phyloP scores from a whole-genome alignment of 768 basidiomycete genomes.

The Hericium rajendrae region DNA sequence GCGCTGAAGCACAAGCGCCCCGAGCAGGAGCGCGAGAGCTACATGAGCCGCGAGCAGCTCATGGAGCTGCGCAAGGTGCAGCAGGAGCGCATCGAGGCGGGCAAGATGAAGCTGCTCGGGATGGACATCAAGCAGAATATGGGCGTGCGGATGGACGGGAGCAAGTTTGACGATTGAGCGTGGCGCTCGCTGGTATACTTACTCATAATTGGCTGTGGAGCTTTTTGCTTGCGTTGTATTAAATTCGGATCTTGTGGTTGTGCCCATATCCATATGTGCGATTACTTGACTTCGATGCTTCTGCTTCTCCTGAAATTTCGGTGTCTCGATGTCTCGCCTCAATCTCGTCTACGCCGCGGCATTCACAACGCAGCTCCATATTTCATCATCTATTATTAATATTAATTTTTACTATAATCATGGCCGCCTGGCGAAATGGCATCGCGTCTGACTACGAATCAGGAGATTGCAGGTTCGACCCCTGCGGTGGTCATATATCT shows the following conservation, averaged over 20 bases:
- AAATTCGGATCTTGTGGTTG: no score
- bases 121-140: slow-evolving; percentile 81
- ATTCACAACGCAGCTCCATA: no score
- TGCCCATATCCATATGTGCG: no score
- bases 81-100: slow-evolving; percentile 76
- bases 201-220: no score
- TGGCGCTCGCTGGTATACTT: no score
- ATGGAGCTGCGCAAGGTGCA: slow-evolving; percentile 76
- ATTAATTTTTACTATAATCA: no score
- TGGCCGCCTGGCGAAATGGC: slow-evolving; percentile 90
- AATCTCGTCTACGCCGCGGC: no score
- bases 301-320: no score
- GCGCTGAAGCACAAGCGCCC: slow-evolving; percentile 62
- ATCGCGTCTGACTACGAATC: slow-evolving; percentile 95
- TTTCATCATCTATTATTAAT: no score
- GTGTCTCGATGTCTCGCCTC: no score
- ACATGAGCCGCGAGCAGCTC: slow-evolving; percentile 70
- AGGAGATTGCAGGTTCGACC: slow-evolving; percentile 94
- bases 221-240: no score
- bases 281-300: no score
- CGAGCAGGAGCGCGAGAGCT: slow-evolving; percentile 56
- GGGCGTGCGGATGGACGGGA: slow-evolving; percentile 82
- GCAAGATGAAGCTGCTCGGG: slow-evolving; percentile 79
- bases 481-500: slow-evolving; percentile 90
- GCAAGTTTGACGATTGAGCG: slow-evolving; percentile 36